Percentiles rank a stretch among this genome's conserved stretches.
phyloP scores from a whole-genome alignment of 768 basidiomycete genomes.

The Sarcomyxa edulis region DNA sequence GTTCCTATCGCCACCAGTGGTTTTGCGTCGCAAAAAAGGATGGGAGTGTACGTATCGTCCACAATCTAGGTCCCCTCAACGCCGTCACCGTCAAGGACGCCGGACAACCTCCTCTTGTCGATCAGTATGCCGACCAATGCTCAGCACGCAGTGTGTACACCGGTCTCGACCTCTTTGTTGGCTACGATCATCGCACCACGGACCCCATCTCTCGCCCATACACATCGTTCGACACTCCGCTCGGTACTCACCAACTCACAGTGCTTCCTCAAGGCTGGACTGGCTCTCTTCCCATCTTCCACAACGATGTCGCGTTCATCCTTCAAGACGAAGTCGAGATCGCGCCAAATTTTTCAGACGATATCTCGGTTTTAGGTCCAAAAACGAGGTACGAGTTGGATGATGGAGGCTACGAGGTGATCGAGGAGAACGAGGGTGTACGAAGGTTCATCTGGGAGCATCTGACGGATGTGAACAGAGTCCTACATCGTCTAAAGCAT shows the following conservation, averaged over 20 bases:
- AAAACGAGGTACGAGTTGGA: constrained; percentile 18
- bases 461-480: constrained; percentile 24
- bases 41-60: constrained; percentile 26
- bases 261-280: constrained; percentile 35
- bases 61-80: constrained; percentile 33
- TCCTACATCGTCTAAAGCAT: constrained; percentile 31
- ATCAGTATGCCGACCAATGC: constrained; percentile 28
- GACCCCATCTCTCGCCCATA: constrained; percentile 24
- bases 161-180: constrained; percentile 28
- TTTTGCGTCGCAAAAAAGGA: constrained; percentile 36
- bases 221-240: constrained; percentile 35
- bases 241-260: constrained; percentile 20
- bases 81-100: constrained; percentile 28
- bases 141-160: constrained; percentile 24
- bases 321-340: constrained; percentile 31
- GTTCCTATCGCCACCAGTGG: constrained; percentile 32
- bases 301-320: constrained; percentile 31
- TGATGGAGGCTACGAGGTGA: constrained; percentile 26
- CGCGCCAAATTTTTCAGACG: constrained; percentile 32
- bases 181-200: constrained; percentile 27
- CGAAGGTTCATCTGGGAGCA: constrained; percentile 34
- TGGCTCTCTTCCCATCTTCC: constrained; percentile 31
- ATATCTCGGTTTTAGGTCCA: constrained; percentile 29
- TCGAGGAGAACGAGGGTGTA: constrained; percentile 30
- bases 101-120: constrained; percentile 23